Base-by-base conservation (phyloP, 2,329 filamentous ascomycete species). In the Neonectria coccinea region DNA sequence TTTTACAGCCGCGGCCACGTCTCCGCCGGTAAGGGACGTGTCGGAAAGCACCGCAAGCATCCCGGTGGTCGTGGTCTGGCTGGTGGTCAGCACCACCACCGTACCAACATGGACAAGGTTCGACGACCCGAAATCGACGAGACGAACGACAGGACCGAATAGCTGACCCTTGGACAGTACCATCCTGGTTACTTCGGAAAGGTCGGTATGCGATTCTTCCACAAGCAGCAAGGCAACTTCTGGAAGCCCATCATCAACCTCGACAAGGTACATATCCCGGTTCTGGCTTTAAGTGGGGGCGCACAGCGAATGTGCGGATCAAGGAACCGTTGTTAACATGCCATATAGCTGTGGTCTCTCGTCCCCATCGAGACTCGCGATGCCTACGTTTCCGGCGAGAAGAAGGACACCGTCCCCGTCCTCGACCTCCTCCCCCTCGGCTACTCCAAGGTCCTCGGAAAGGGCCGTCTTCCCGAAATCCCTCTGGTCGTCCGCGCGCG, bases 141-240 rank as follows among this genome's bases (percentile, higher is more conserved):
- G 51, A 44, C 31, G n/a, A 25, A 64, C 22, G 67, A 67, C 48
- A 45, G 33, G 44, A 56, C 42, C 16, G 52, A 63, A 69, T 62
- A 61, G 63, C 78, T 79, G 70, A 79, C 76, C 55, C 56, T 65
- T 65, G 69, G 57, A 78, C 89, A 95, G 86, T 94, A 95, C 91
- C 93, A 97, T 82, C 94, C 95, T 70, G 96, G 96, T 93, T 98
- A 98, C 92, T 98, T 97, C 85, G 93, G 93, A 86, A 97, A 97
- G 88, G 92, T 95, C 77, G 92, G 92, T 86, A 95, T 95, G 92
- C 88, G 92, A 80, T 91, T 95, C 87, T 97, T 97, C 92, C 95
- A 98, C 89, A 94, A 96, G 86, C 91, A 93, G 80, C 88, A 90
- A 80, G 95, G 95, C 88, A 92, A 97, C 81, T 94, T 95, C 89